Evolutionary conservation across 179 eudicot genomes (phyloP).

Genomic region (Heliamphora ciliata): DNA sequence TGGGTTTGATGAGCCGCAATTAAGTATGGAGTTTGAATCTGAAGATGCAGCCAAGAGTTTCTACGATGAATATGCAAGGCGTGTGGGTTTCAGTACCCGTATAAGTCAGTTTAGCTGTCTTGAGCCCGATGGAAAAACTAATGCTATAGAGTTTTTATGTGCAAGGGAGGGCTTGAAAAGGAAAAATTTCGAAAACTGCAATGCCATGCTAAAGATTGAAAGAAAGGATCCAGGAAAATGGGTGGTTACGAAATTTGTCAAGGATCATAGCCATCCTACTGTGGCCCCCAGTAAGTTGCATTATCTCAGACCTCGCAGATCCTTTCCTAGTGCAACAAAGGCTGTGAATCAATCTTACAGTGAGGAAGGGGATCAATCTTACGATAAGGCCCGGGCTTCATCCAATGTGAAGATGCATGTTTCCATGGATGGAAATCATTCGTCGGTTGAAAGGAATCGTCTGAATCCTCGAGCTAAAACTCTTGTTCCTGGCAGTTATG

Average conservation of each 20-base stretch:
- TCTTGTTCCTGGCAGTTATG: conserved; percentile 5
- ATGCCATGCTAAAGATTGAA: conserved; percentile 58
- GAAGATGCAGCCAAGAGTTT: conserved; percentile 51
- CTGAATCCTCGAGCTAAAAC: conserved; percentile 11
- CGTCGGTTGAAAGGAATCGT: conserved; percentile 27
- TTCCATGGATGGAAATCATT: conserved; percentile 36
- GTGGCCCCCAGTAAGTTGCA: conserved; percentile 35
- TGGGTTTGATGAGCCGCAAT: conserved; percentile 39
- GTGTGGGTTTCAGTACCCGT: conserved; percentile 44
- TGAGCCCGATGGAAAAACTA: conserved; percentile 25
- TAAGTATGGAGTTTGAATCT: conserved; percentile 61
- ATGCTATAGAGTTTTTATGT: conserved; percentile 31
- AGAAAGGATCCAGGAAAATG: conserved; percentile 38
- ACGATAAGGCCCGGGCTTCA: too few species aligned
- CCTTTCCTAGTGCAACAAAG: conserved; percentile 39
- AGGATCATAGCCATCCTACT: conserved; percentile 54
- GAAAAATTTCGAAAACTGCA: conserved; percentile 34
- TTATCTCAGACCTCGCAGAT: conserved; percentile 36
- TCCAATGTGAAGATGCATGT: conserved; percentile 25
- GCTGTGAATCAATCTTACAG: conserved; percentile 28
- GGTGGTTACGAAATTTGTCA: conserved; percentile 55
- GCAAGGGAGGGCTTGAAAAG: conserved; percentile 31
- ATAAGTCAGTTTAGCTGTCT: conserved; percentile 28
- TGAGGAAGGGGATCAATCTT: conserved; percentile 20
- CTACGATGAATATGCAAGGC: conserved; percentile 61